phyloP scores from a whole-genome alignment of 2,329 filamentous ascomycete genomes.

The Claviceps monticola region DNA sequence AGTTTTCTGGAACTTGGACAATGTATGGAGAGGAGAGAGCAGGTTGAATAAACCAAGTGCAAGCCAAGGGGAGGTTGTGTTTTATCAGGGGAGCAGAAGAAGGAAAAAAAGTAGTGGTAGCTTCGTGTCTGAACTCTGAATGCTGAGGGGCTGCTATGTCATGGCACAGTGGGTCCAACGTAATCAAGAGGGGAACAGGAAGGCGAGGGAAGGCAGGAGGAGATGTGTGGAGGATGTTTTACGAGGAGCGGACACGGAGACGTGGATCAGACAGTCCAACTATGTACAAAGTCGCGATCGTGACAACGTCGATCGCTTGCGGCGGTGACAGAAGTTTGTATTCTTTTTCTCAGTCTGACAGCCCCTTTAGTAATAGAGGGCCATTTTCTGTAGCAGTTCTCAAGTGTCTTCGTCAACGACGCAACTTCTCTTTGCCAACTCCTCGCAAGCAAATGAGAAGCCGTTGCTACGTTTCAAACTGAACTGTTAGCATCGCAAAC shows the following conservation, averaged over 20 bases:
- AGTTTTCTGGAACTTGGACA: constrained; percentile 10
- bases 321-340: too few relatives aligned
- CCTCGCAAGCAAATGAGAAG: too few relatives aligned
- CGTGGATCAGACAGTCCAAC: neutral
- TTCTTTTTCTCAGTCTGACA: too few relatives aligned
- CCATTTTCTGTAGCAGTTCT: too few relatives aligned
- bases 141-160: constrained; percentile 19
- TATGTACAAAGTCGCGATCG: too few relatives aligned
- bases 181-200: neutral
- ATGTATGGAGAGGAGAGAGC: constrained; percentile 9
- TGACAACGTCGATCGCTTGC: too few relatives aligned
- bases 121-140: constrained; percentile 1
- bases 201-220: neutral
- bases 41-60: constrained; percentile 7
- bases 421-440: too few relatives aligned
- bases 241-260: neutral
- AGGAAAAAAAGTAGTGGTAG: constrained; percentile 5
- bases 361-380: too few relatives aligned
- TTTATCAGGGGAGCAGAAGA: constrained; percentile 14
- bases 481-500: too few relatives aligned
- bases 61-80: constrained; percentile 14
- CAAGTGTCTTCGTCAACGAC: too few relatives aligned
- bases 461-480: too few relatives aligned
- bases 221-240: too few relatives aligned
- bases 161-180: constrained; percentile 10